Evolutionary conservation across 2,329 filamentous ascomycete genomes (phyloP).

Genomic region (Neurospora sp.): DNA sequence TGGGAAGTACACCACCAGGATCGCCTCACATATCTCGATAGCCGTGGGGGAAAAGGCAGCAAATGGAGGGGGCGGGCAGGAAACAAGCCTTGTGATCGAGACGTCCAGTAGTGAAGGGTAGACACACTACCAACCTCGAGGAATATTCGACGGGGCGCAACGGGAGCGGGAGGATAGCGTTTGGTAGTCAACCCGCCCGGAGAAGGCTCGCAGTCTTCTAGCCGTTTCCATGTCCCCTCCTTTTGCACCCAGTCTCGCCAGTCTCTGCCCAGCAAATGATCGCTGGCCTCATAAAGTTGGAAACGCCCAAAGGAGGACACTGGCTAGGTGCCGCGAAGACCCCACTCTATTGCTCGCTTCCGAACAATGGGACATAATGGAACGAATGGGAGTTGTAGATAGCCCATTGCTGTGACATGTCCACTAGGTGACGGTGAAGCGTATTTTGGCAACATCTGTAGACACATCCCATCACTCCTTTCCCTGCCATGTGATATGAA

Average conservation of each 20-base stretch:
- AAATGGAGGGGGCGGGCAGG: not conserved
- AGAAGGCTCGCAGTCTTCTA: conserved; percentile 8
- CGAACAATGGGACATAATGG: not conserved
- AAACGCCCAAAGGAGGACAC: not conserved
- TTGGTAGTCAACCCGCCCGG: not conserved
- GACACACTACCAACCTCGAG: not conserved
- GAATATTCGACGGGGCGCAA: not conserved
- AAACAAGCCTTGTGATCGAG: not conserved
- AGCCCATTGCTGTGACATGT: not conserved
- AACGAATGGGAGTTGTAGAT: not conserved
- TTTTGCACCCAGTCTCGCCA: not conserved
- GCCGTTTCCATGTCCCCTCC: conserved; percentile 8
- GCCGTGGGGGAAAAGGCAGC: not conserved
- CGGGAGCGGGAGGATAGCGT: not conserved
- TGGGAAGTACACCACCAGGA: not conserved
- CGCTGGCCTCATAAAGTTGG: not conserved
- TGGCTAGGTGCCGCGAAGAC: not conserved
- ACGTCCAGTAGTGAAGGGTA: not conserved
- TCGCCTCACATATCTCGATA: not conserved
- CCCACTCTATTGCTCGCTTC: not conserved
- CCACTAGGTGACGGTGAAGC: not conserved
- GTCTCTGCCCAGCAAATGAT: not conserved
- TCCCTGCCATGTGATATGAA: not conserved
- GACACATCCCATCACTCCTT: not conserved
- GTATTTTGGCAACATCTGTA: not conserved